Evolutionary conservation across 148 eudicot genomes (phyloP).

Genomic region (Suaeda aralocaspica): DNA sequence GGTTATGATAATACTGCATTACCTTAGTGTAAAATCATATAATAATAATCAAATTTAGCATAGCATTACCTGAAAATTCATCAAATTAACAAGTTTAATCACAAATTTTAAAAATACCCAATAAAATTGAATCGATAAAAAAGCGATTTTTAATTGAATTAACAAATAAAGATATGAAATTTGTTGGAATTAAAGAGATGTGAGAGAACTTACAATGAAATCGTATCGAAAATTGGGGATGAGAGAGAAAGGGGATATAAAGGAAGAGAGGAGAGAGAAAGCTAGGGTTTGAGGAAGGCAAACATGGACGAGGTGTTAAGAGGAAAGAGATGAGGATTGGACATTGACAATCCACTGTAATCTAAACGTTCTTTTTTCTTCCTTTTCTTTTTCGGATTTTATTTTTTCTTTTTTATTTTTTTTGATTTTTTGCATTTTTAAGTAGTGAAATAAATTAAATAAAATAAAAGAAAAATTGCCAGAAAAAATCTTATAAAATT

Average conservation of each 20-base stretch:
- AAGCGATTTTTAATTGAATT: neutral
- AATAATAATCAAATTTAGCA: neutral
- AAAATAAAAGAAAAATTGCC: no score
- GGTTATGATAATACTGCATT: no score
- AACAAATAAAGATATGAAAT: neutral
- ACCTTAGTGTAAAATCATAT: constrained; percentile 24
- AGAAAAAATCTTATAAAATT: no score
- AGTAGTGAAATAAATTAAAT: no score
- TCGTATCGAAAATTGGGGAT: neutral
- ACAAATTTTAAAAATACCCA: neutral
- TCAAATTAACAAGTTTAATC: neutral
- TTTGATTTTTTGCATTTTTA: no score
- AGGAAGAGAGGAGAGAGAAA: constrained; percentile 17
- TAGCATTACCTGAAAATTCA: neutral
- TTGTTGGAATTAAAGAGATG: no score
- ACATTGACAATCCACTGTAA: constrained; percentile 5
- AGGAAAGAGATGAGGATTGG: constrained; percentile 10
- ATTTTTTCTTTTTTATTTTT: neutral
- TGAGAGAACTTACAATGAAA: neutral
- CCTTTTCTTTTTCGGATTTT: neutral
- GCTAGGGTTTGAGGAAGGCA: constrained; percentile 22
- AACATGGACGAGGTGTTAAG: constrained; percentile 14
- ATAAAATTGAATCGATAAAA: neutral
- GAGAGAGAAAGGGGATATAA: constrained; percentile 1
- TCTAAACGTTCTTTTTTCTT: neutral